A percentile compares a stretch with the other conserved stretches of the same genome.
These are phyloP conservation scores for Naumovozyma castellii DNA, from an alignment of 805 yeast genomes.

Conservation along the genomic window DNA sequence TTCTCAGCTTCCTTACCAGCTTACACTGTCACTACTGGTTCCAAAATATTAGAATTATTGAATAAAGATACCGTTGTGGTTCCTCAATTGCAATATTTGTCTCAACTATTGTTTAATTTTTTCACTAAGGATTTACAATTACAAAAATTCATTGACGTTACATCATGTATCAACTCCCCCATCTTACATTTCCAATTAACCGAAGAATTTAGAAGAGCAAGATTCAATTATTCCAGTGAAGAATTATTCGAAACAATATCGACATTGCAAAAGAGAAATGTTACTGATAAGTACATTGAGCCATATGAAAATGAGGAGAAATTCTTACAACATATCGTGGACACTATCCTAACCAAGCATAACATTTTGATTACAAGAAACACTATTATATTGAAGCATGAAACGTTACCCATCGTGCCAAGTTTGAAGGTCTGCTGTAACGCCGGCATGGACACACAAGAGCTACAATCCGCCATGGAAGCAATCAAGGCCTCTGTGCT, in stretches of 20 bases:
- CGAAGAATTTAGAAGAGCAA: constrained; percentile 30
- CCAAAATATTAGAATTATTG: constrained; percentile 45
- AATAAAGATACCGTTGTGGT: constrained; percentile 32
- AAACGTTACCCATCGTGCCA: constrained; percentile 59
- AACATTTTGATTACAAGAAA: constrained; percentile 57
- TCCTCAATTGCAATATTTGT: constrained; percentile 33
- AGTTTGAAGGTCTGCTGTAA: constrained; percentile 45
- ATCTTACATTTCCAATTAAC: constrained; percentile 56
- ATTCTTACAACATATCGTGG: constrained; percentile 59
- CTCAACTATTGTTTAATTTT: constrained; percentile 31
- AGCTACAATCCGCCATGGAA: constrained; percentile 36
- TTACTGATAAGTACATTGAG: constrained; percentile 28
- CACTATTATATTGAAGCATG: constrained; percentile 59
- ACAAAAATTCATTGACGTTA: constrained; percentile 37
- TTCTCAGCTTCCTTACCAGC: constrained; percentile 94
- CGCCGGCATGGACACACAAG: constrained; percentile 37
- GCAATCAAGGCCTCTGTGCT: constrained; percentile 23
- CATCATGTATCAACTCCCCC: constrained; percentile 55
- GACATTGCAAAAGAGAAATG: constrained; percentile 25
- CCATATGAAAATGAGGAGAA: constrained; percentile 41
- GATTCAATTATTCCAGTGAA: constrained; percentile 22
- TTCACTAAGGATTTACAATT: constrained; percentile 35
- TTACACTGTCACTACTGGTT: constrained; percentile 62
- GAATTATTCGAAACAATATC: constrained; percentile 19
- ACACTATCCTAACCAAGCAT: constrained; percentile 41